Evolutionary conservation across 2,329 filamentous ascomycete species (phyloP), one percentile per base, ranked within the genome.

Genomic region (Ophiostoma pallidulum): DNA sequence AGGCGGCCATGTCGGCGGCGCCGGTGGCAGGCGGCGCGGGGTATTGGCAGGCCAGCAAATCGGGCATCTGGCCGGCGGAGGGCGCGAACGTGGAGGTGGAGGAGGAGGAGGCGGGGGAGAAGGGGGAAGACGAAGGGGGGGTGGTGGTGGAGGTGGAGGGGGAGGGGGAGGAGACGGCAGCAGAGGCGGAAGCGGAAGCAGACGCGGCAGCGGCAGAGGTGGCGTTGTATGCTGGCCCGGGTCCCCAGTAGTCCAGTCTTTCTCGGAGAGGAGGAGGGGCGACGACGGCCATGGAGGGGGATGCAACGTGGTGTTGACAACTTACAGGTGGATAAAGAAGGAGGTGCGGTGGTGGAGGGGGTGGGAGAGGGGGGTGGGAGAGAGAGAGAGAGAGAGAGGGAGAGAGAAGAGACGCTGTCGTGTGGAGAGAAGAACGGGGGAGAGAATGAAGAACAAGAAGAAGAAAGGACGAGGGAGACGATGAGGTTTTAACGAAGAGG

Each of bases 21-120:
- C 62, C 63, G 58, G 62, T 64, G 53, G 68, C 63, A 50, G 66
- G 64, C 53, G 66, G 62, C 33, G 63, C 57, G 40, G 70, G 66
- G 57, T 74, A 75, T 53, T 72, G 69, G 57, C 73, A 71, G 53
- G 72, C 65, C 70, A 74, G 74, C 56, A 64, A 65, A 51, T 64
- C 61, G 59, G 63, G 65, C 62, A 66, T 66, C 55, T 54, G 61
- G 55, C 53, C 56, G 32, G 33, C 33, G 3, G 36, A 39, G 19
- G 31, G 18, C 9, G 53, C 37, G 18, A 29, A 33, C n/a, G 44
- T n/a, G 8, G 37, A n/a, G 29, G 29, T 26, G 16, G 36, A 18
- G 7, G 44, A 40, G n/a, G 40, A 46, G 13, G 43, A n/a, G 16
- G 38, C 29, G 33, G 22, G 26, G 10, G 33, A 41, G 13, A 36